Evolutionary conservation across 352 stramenopile species (phyloP).

Genomic region (Phytophthora megakarya): DNA sequence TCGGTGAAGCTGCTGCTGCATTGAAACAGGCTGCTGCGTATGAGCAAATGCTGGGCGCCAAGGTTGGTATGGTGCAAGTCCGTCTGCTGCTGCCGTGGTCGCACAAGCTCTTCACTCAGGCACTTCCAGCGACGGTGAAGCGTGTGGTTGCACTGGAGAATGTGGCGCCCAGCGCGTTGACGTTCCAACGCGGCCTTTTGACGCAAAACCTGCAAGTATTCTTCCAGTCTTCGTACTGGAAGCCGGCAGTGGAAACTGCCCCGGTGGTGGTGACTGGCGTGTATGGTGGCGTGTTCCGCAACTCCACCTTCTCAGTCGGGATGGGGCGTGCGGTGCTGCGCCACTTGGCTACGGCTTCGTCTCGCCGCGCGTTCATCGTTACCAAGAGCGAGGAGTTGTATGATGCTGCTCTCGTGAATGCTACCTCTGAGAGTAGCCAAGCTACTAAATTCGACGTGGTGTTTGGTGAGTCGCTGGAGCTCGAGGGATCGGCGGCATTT

Average conservation of each 20-base stretch:
- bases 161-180: slow-evolving; percentile 55
- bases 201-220: slow-evolving; percentile 78
- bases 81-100: slow-evolving; percentile 77
- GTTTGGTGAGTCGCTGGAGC: slow-evolving; percentile 50
- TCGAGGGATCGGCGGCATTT: slow-evolving; percentile 49
- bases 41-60: slow-evolving; percentile 73
- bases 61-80: slow-evolving; percentile 82
- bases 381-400: slow-evolving; percentile 77
- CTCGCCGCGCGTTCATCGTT: slow-evolving; percentile 78
- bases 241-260: slow-evolving; percentile 13
- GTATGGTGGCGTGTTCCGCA: slow-evolving; percentile 71
- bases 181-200: slow-evolving; percentile 68
- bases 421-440: slow-evolving; percentile 41
- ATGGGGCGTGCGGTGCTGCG: slow-evolving; percentile 74
- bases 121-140: slow-evolving; percentile 56
- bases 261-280: slow-evolving; percentile 64
- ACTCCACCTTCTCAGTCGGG: slow-evolving; percentile 64
- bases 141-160: slow-evolving; percentile 81
- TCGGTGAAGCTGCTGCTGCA: slow-evolving; percentile 61
- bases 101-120: slow-evolving; percentile 67
- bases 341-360: slow-evolving; percentile 43
- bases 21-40: slow-evolving; percentile 69
- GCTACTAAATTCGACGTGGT: slow-evolving; percentile 60
- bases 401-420: slow-evolving; percentile 51
- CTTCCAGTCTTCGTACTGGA: slow-evolving; percentile 64